Conservation (phyloP, 768 basidiomycete genomes). For the Tricholomella constricta region DNA sequence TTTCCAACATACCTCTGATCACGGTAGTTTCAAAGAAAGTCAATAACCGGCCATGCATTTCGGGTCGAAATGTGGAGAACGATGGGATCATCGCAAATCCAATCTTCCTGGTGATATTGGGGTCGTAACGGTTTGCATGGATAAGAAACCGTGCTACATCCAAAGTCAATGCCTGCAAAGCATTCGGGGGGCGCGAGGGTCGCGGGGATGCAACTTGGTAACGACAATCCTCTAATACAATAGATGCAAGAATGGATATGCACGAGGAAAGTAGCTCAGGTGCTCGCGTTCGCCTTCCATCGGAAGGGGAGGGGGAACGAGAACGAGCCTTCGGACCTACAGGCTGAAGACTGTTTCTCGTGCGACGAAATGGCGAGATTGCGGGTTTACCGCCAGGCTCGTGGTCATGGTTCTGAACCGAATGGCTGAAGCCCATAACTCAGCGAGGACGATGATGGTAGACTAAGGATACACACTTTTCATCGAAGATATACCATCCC, state of each 20-base stretch:
- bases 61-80: conserved; percentile 63
- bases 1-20: conserved; percentile 54
- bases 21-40: conserved; percentile 68
- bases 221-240: conserved; percentile 73
- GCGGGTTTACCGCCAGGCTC: conserved; percentile 27
- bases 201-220: conserved; percentile 60
- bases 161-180: conserved; percentile 70
- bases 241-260: conserved; percentile 59
- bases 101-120: conserved; percentile 56
- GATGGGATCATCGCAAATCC: conserved; percentile 74
- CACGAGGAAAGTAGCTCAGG: conserved; percentile 62
- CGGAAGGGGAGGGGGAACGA: conserved; percentile 52
- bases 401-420: conserved; percentile 18
- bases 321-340: conserved; percentile 51
- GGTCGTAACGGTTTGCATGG: conserved; percentile 52
- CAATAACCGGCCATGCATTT: conserved; percentile 65
- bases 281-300: conserved; percentile 32
- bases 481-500: conserved; percentile 66
- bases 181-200: conserved; percentile 69
- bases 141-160: conserved; percentile 73
- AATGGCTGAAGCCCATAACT: neutral
- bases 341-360: conserved; percentile 44
- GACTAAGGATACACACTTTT: conserved; percentile 36
- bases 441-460: neutral
- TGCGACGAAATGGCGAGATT: conserved; percentile 47